Conservation (phyloP, 495 filamentous ascomycete genomes). For the Stereocaulon alpinum region DNA sequence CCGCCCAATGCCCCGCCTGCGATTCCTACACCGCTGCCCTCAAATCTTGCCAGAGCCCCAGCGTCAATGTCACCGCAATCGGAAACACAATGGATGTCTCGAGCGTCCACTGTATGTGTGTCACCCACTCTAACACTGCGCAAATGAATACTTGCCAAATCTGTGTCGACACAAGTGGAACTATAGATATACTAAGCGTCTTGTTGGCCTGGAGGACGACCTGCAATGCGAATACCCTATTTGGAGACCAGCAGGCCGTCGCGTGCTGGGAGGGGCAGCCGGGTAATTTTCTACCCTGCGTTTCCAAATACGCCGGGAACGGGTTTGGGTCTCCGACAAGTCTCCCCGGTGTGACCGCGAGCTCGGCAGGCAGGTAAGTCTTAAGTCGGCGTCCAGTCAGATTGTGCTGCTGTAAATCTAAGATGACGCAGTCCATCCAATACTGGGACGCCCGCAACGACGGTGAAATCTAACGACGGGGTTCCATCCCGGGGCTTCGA, state of each 20-base stretch:
- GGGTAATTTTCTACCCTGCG: not conserved
- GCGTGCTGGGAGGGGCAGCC: slow-evolving; percentile 29
- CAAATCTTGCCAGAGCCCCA: slow-evolving; percentile 27
- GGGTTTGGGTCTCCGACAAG: not conserved
- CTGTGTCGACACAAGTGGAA: not conserved
- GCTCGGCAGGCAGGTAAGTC: slow-evolving; percentile 1
- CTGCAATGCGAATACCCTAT: not conserved
- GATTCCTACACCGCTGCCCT: slow-evolving; percentile 4
- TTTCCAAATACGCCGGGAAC: not conserved
- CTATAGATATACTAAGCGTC: not conserved
- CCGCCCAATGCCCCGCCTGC: slow-evolving; percentile 5
- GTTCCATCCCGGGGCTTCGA: not conserved
- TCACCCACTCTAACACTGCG: not conserved
- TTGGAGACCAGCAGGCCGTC: slow-evolving; percentile 16
- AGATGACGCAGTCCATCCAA: not conserved
- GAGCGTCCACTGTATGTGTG: slow-evolving; percentile 10
- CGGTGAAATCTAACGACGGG: not conserved
- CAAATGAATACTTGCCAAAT: slow-evolving; percentile 2
- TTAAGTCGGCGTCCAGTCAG: not conserved
- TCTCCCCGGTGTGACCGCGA: not conserved
- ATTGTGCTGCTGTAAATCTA: not conserved
- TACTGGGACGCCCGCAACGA: not conserved
- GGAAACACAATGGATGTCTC: not conserved
- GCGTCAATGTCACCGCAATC: not conserved
- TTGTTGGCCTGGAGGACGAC: not conserved